Base-by-base conservation (phyloP, 2,329 filamentous ascomycete species). In the Cercospora canescens region DNA sequence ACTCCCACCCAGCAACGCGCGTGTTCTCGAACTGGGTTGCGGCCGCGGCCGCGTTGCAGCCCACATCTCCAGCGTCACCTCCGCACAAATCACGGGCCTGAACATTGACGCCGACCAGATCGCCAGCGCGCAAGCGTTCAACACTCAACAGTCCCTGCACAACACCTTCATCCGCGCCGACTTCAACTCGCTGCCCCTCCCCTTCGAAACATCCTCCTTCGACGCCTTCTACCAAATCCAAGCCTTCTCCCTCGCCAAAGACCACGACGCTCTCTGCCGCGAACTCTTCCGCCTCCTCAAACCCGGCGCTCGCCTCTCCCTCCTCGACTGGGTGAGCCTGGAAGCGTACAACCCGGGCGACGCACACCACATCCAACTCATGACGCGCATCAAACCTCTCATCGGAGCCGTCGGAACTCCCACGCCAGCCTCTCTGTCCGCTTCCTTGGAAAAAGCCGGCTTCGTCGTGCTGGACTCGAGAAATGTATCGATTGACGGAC, bases 181-280 rank as follows among this genome's bases (percentile, higher is more conserved):
- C 67, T 72, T 74, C 65, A 75, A 75, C 64, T 71, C 73, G 7
- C 68, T 74, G 4, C 73, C 73, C 1, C 65, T 74, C 18, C 73
- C 73, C 12, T 60, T 75, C 16, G 63, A 69, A 12, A 63, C 67
- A n/a, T 64, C 64, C 21, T 58, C 70, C 18, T 74, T 74, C 57
- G 73, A 75, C 62, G 73, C 67, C 68, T 74, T 75, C 66, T 75
- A 75, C 64, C 70, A 75, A 58, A 74, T 75, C 34, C 73, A 75
- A 58, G 73, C 73, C 24, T 74, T 75, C 68, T 72, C 70, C 54
- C 63, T 75, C 7, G 72, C 69, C 54, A 73, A 73, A 54, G 72
- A 74, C 61, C 69, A 72, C 45, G 50, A 65, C 1, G 66, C 67
- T 30, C 65, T 74, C 2, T 72, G 66, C 54, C 39, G 60, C 32